Evolutionary conservation across 768 basidiomycete genomes (phyloP).

Genomic region (Pulveroboletus sp.): DNA sequence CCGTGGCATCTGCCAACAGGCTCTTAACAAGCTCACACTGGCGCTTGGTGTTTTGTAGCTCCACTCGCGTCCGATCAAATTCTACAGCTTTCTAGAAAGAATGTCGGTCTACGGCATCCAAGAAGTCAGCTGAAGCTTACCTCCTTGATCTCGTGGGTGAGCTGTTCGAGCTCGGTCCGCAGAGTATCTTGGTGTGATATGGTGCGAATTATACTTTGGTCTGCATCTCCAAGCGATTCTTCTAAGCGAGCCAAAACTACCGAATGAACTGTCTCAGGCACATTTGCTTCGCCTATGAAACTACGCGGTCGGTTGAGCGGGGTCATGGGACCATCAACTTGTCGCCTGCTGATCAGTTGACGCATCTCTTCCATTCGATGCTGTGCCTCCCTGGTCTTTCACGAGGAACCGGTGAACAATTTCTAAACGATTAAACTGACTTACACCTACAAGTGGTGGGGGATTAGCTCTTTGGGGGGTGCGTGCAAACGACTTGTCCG

Average conservation of each 20-base stretch:
- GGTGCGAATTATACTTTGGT: constrained; percentile 52
- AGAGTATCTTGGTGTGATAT: constrained; percentile 55
- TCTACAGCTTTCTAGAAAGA: constrained; percentile 55
- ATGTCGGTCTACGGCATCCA: background rate
- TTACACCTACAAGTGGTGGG: constrained; percentile 40
- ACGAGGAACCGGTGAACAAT: constrained; percentile 4
- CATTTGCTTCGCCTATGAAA: constrained; percentile 23
- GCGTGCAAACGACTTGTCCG: constrained; percentile 48
- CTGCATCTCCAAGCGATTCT: constrained; percentile 53
- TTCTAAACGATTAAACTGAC: constrained; percentile 1
- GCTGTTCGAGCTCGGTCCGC: constrained; percentile 44
- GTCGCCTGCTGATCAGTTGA: constrained; percentile 61
- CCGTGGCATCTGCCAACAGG: constrained; percentile 70
- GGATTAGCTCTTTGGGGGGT: constrained; percentile 43
- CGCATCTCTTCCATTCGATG: constrained; percentile 85
- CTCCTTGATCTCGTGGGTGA: constrained; percentile 55
- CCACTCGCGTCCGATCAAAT: constrained; percentile 57
- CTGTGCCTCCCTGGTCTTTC: constrained; percentile 74
- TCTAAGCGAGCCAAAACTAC: constrained; percentile 37
- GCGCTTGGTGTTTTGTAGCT: constrained; percentile 66
- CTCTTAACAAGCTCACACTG: constrained; percentile 80
- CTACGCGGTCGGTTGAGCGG: constrained; percentile 48
- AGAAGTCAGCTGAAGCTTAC: constrained; percentile 34
- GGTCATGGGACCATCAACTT: constrained; percentile 43
- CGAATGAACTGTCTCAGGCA: constrained; percentile 17